These are phyloP conservation scores for Tephrocybe sp. DNA, from an alignment of 768 basidiomycete species.

Conservation along the genomic window DNA sequence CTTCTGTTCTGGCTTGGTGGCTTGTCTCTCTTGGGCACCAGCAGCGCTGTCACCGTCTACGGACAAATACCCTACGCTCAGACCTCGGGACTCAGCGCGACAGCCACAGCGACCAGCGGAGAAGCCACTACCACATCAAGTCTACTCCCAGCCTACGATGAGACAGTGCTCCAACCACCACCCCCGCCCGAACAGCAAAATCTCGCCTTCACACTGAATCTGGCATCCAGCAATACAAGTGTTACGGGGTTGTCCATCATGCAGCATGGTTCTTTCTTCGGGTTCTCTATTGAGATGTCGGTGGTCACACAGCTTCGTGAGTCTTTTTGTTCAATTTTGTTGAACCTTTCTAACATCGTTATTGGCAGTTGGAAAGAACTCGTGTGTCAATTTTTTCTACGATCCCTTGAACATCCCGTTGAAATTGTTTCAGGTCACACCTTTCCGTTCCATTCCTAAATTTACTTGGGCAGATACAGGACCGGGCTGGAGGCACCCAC, in stretches of 20 bases:
- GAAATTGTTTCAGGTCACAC: constrained; percentile 36
- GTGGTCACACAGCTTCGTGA: constrained; percentile 63
- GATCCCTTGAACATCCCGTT: neutral
- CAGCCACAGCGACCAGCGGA: constrained; percentile 16
- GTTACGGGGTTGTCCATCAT: constrained; percentile 36
- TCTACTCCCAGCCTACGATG: constrained; percentile 50
- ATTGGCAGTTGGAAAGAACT: constrained; percentile 49
- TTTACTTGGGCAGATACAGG: constrained; percentile 55
- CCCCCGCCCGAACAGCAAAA: constrained; percentile 43
- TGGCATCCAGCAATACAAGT: constrained; percentile 31
- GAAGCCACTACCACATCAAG: constrained; percentile 28
- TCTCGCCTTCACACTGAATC: constrained; percentile 41
- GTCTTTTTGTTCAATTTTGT: constrained; percentile 28
- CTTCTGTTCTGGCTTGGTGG: constrained; percentile 7
- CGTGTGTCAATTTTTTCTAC: constrained; percentile 29
- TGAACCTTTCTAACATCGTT: constrained; percentile 3
- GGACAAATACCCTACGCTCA: constrained; percentile 29
- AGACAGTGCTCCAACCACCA: constrained; percentile 47
- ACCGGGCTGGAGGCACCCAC: constrained; percentile 52
- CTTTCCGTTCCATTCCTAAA: constrained; percentile 61
- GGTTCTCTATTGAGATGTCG: constrained; percentile 77
- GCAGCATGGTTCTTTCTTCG: constrained; percentile 57
- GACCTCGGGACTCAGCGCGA: constrained; percentile 1
- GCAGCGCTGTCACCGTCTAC: constrained; percentile 28
- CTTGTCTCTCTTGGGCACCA: constrained; percentile 9